Evolutionary conservation across 78 protist genomes (phyloP), one percentile per base, ranked within the genome.

Genomic region (Dictyostelium intermedium): DNA sequence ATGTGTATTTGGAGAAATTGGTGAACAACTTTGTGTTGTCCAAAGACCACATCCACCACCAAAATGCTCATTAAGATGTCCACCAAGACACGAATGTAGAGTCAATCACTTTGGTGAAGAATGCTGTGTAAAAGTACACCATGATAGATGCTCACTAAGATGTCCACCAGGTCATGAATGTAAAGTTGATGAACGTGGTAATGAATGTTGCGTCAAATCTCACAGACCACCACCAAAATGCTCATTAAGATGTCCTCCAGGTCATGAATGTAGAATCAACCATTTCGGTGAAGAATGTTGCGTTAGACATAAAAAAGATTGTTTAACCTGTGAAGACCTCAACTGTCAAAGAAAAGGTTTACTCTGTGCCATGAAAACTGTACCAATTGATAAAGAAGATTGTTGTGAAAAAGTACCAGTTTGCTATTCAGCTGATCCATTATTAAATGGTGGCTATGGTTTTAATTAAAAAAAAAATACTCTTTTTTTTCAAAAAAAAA

Each of bases 391-490:
- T 18, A 34, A 18, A 32, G 79, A 72, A 5, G n/a, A 72, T 72
- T 72, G 79, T 18, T 72, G 79, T 72, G 79, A 72, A 72, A 72
- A 18, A 72, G 79, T 72, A 5, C 79, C 79, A 72, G 45, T 72
- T 7, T 72, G 79, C 34, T 72, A 72, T 34, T 30, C 74, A 0
- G 27, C 66, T 20, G 37, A 66, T 66, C 74, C 74, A n/a, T 30
- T n/a, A 27, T 66, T 27, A 27, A 2, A 63, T 63, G 73, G 73
- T 63, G 73, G 73, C 9, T 23, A 25, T 63, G 73, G 73, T 63
- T 25, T 25, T 63, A 63, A 16, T 63, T 63, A 63, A 60, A 60
- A 23, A n/a, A 63, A 63, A 63, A 25, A 18, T n/a, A n/a, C n/a
- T n/a, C n/a, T n/a, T n/a, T n/a, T n/a, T n/a, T n/a, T n/a, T n/a